Base-by-base conservation (phyloP, 306 rosid genomes). In the Dalbergia cochinchinensis region DNA sequence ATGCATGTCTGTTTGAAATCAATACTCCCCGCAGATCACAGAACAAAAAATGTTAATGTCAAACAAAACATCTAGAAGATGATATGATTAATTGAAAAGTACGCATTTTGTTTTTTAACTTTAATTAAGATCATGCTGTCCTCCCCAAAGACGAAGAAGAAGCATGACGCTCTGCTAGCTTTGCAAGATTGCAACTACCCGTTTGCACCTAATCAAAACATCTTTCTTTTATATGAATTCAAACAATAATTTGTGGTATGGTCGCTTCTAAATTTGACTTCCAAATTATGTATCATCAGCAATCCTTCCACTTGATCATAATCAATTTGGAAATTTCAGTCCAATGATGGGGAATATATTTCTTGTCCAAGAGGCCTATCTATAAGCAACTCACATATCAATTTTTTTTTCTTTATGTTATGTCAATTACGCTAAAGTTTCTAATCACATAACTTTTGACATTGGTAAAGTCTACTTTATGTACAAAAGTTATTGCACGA, bases 51-150 rank as follows among this genome's bases (percentile, higher is more conserved):
- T 12, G 55, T 13, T 18, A 34, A 22, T 47, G 11, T 50, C 67
- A 59, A 74, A 81, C 77, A 37, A 37, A 60, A 26, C 78, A 22
- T 76, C 62, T 69, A 69, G 78, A 82, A 76, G 68, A 69, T 61
- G 14, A 69, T 57, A 26, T 69, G 20, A 69, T 76, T 67, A 67
- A 67, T 69, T 76, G 19, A 50, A 69, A 82, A 75, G 48, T 44
- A 69, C 19, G 45, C 58, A 55, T 4, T 3, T 11, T 67, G 1
- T 33, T 26, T 63, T 69, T 79, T 22, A 69, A 60, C 77, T 67
- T 55, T 47, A 70, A 70, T 71, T 34, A 45, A 58, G 35, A n/a
- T 15, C 53, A 64, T 11, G 26, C 67, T 41, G 34, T 62, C 35
- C 64, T 59, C 44, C 26, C 48, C 60, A 63, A 45, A 63, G 26